Percentiles rank a stretch among this genome's conserved stretches.
Conservation (phyloP, 805 yeast species). For the Kluyveromyces aestuarii region DNA sequence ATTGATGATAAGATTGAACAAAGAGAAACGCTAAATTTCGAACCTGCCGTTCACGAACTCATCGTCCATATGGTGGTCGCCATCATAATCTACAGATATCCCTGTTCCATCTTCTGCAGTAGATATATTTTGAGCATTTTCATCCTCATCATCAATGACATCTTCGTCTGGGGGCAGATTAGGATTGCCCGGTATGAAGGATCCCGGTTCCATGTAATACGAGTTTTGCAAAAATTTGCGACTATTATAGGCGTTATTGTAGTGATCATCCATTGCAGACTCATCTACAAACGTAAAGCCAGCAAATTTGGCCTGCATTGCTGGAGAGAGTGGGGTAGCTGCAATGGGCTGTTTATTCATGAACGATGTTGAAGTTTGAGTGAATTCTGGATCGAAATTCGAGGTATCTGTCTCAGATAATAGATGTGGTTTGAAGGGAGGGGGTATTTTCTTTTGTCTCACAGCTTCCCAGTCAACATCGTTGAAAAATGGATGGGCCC, state of each 20-base stretch:
- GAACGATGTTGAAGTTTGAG: constrained; percentile 80
- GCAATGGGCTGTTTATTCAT: constrained; percentile 54
- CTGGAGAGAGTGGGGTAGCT: constrained; percentile 73
- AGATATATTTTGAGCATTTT: constrained; percentile 9
- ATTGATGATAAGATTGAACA: not conserved
- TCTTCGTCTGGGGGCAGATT: constrained; percentile 77
- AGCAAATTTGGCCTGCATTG: constrained; percentile 90
- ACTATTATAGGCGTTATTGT: constrained; percentile 31
- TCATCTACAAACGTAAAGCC: constrained; percentile 97
- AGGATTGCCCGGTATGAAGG: constrained; percentile 73
- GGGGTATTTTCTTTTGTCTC: constrained; percentile 74
- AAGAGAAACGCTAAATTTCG: constrained; percentile 42
- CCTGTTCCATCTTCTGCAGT: not conserved
- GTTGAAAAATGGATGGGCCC: constrained; percentile 84
- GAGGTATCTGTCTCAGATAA: constrained; percentile 88
- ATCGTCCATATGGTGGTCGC: constrained; percentile 60
- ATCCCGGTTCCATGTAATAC: constrained; percentile 47
- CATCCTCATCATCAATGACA: constrained; percentile 64
- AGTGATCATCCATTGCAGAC: constrained; percentile 83
- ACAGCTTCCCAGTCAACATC: constrained; percentile 88
- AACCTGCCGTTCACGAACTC: constrained; percentile 86
- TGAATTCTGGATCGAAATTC: constrained; percentile 96
- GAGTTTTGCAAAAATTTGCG: constrained; percentile 30
- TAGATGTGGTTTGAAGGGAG: constrained; percentile 94
- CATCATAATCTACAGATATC: constrained; percentile 29